Evolutionary conservation across 2,329 filamentous ascomycete genomes (phyloP).

Genomic region (Microdochium nivale): DNA sequence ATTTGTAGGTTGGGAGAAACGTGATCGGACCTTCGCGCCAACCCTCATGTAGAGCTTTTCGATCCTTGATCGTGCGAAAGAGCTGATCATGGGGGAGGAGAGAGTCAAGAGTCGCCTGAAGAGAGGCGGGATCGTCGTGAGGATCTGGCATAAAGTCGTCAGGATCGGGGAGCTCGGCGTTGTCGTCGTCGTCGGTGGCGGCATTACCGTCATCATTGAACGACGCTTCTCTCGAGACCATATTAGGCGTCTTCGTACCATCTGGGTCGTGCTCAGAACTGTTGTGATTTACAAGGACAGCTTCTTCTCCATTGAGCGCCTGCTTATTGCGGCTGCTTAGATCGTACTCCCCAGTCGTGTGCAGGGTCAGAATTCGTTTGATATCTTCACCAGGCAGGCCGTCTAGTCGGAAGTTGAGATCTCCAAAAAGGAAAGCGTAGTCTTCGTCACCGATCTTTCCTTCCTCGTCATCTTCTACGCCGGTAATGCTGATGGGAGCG

Average conservation of each 20-base stretch:
- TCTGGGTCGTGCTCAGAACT: constrained; percentile 36
- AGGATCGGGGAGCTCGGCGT: constrained; percentile 43
- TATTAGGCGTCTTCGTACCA: constrained; percentile 20
- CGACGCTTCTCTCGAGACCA: constrained; percentile 20
- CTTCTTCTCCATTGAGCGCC: constrained; percentile 34
- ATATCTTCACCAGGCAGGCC: constrained; percentile 87
- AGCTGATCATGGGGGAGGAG: constrained; percentile 88
- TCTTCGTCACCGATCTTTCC: constrained; percentile 81
- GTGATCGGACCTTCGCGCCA: constrained; percentile 84
- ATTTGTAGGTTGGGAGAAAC: constrained; percentile 95
- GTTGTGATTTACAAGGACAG: constrained; percentile 40
- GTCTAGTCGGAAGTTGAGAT: constrained; percentile 89
- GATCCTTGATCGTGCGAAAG: constrained; percentile 58
- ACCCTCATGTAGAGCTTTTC: constrained; percentile 81
- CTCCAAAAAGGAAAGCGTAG: constrained; percentile 92
- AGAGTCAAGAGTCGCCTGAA: constrained; percentile 83
- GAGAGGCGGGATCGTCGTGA: constrained; percentile 70
- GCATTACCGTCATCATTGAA: constrained; percentile 17
- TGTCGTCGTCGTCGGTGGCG: constrained; percentile 21
- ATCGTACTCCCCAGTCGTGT: constrained; percentile 72
- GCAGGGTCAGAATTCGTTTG: constrained; percentile 70
- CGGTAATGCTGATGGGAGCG: constrained; percentile 58
- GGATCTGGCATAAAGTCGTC: constrained; percentile 61
- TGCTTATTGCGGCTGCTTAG: constrained; percentile 32
- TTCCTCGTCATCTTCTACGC: constrained; percentile 55